Base-by-base conservation (phyloP, 2,329 filamentous ascomycete genomes). In the Ophiostoma sp. region DNA sequence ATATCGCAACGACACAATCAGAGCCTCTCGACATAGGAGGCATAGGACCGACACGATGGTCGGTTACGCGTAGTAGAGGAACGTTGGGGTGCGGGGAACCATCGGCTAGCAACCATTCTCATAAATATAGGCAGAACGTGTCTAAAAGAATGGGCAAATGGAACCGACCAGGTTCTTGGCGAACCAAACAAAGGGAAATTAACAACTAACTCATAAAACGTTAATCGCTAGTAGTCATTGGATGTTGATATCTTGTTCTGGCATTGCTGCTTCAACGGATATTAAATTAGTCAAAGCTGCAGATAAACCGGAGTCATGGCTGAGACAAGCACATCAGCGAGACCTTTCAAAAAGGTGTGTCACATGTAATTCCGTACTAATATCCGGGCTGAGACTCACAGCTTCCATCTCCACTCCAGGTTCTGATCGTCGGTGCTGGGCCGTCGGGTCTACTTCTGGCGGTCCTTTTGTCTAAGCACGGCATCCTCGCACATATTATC, bases 401-500 rank as follows among this genome's bases (percentile, higher is more conserved):
- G 9, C 18, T 11, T 47, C 45, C 45, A 16, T 62, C 36, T 62
- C 36, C 58, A 62, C 58, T 27, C 36, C 40, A 80, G 80, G 75
- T 82, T 62, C 71, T 83, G 38, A 78, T 84, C 64, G 79, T 83
- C 9, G 82, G 82, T 66, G 82, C 82, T 16, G 82, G 82, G 18
- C 82, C 82, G 1, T 80, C 81, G 0, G 82, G 82, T 18, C 77
- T 84, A 1, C 76, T 83, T 7, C 78, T 82, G n/a, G 80, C 78
- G 14, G 77, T 86, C 2, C 79, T 87, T 2, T 80, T 87, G 6
- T 79, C 83, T 27, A 81, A 82, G 72, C 79, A 82, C 66, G 79
- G 80, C 62, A 84, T 87, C 69, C 76, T 79, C 42, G 81, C 84
- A 60, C 81, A 81, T 38, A 78, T 87, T 36, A 78, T 89, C 67